Base-by-base conservation (phyloP, 495 filamentous ascomycete genomes). In the Neurospora intermedia region DNA sequence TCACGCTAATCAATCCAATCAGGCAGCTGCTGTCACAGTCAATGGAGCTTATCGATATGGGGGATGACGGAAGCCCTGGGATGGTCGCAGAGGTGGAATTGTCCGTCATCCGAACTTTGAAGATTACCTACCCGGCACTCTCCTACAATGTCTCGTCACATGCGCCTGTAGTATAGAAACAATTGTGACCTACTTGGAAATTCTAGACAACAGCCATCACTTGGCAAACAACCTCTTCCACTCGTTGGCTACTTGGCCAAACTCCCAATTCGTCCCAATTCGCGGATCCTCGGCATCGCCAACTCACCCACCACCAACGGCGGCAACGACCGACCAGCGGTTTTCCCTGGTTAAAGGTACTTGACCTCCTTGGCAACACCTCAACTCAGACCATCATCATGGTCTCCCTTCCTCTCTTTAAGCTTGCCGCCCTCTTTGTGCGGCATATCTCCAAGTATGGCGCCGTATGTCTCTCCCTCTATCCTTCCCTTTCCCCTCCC, bases 361-460 rank as follows among this genome's bases (percentile, higher is more conserved):
- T n/a, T n/a, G n/a, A 62, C 48, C 54, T 62, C 27, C 54, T 62
- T 18, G 54, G 27, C 54, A 35, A 62, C 54, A 35, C 27, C 11
- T 27, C 76, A 78, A 35, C 13, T 16, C 76, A 78, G 35, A 66
- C 27, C 27, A 6, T 27, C 76, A 78, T 74, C 73, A 89, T 88
- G 88, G 87, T 86, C 71, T 81, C 84, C 71, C 78, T 87, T 20
- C 84, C 84, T 42, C 78, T 84, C 5, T 83, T 84, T 77, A 85
- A 85, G 76, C 80, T 84, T 75, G 83, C 82, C 5, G 75, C 84
- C 42, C 79, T 86, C 27, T 85, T 88, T 73, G 78, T 87, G 72
- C 82, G 85, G 73, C 81, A 88, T 74, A 76, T 89, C n/a, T 89
- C 87, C 70, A 89, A 89, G 80, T 89, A 89, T 83, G 87, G 87